phyloP scores from a whole-genome alignment of 1,139 yeast genomes.

The Lodderomyces oxycetoniae region DNA sequence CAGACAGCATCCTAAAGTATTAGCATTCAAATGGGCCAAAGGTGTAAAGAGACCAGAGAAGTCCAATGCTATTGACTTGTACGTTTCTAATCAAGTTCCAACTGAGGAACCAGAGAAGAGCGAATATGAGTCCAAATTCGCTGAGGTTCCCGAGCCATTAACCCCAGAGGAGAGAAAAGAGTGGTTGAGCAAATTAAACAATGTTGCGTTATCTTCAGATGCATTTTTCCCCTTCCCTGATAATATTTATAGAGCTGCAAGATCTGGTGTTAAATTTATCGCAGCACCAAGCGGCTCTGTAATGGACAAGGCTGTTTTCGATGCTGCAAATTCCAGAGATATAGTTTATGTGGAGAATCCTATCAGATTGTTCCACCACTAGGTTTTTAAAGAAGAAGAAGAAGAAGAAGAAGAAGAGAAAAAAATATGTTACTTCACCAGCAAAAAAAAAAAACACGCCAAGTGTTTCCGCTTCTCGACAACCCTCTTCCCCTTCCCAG shows the following conservation, averaged over 20 bases:
- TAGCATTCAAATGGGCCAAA: slow-evolving; percentile 94
- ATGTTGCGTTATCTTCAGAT: slow-evolving; percentile 91
- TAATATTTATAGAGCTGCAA: slow-evolving; percentile 94
- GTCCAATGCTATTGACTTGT: slow-evolving; percentile 94
- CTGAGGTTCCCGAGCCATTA: slow-evolving; percentile 74
- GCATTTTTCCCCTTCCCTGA: slow-evolving; percentile 99
- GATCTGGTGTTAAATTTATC: slow-evolving; percentile 90
- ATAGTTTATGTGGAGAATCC: slow-evolving; percentile 92
- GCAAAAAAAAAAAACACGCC: not conserved
- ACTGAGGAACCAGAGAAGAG: slow-evolving; percentile 85
- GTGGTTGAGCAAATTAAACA: slow-evolving; percentile 73
- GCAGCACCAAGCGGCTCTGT: slow-evolving; percentile 98
- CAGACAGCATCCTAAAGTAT: slow-evolving; percentile 93
- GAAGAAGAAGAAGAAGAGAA: not conserved
- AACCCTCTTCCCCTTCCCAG: not conserved
- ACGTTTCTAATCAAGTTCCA: slow-evolving; percentile 88
- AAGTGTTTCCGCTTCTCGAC: not conserved
- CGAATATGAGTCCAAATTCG: slow-evolving; percentile 89
- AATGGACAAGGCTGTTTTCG: slow-evolving; percentile 93
- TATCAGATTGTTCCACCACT: slow-evolving; percentile 97
- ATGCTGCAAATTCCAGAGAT: slow-evolving; percentile 87
- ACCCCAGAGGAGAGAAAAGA: slow-evolving; percentile 79
- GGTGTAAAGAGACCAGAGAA: slow-evolving; percentile 98
- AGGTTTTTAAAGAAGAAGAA: not conserved
- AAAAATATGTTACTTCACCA: too few species aligned